Percentiles rank a stretch among this genome's conserved stretches.
Evolutionary conservation across 805 yeast genomes (phyloP).

Genomic region (Myxozyma kluyveri): DNA sequence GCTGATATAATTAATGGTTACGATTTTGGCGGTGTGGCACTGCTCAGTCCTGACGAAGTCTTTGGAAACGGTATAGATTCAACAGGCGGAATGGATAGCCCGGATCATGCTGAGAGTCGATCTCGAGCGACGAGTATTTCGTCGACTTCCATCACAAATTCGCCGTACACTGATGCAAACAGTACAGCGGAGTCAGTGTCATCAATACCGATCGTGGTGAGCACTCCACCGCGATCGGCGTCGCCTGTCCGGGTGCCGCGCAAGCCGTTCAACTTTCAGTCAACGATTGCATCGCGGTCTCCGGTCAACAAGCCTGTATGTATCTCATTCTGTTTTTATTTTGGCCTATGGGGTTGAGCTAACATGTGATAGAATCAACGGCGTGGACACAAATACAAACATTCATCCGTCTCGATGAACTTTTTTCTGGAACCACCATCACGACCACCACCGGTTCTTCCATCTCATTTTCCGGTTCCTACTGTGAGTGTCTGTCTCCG

Average conservation of each 20-base stretch:
- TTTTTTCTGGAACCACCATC: conserved; percentile 89
- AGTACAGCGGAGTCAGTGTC: neutral
- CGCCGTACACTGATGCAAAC: neutral
- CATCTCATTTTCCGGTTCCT: conserved; percentile 71
- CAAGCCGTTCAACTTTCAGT: conserved; percentile 37
- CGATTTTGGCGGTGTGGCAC: conserved; percentile 7
- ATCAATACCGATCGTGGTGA: neutral
- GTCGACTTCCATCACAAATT: neutral
- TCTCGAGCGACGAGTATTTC: neutral
- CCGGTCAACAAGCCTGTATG: conserved; percentile 27
- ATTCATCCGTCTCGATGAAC: conserved; percentile 94
- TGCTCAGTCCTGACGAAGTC: neutral
- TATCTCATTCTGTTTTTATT: neutral
- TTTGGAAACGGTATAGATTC: neutral
- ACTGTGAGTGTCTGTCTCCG: conserved; percentile 39
- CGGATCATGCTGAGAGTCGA: neutral
- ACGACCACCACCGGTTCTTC: conserved; percentile 59
- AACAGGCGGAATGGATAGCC: neutral
- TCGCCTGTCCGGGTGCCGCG: conserved; percentile 22
- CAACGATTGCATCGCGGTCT: conserved; percentile 53
- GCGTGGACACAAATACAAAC: conserved; percentile 93
- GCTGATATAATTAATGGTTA: conserved; percentile 2
- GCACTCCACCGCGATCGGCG: conserved; percentile 15
- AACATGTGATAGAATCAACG: conserved; percentile 43
- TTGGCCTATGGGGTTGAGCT: neutral